Conservation (phyloP, 176 grass and related monocot species). For the Areca catechu region DNA sequence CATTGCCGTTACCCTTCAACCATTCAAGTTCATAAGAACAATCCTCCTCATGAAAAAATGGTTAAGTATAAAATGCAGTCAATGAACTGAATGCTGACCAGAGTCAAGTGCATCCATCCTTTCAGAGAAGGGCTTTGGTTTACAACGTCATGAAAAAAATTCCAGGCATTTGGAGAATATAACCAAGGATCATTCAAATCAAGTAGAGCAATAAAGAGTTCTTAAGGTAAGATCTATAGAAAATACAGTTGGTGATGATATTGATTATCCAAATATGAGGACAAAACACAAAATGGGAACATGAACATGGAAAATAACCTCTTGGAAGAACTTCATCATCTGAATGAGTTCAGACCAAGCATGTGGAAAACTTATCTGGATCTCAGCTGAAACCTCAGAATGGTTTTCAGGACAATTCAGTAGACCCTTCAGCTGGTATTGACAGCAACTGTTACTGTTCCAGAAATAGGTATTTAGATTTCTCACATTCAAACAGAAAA, state of each 20-base stretch:
- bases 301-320: conserved; percentile 6
- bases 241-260: background rate
- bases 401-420: conserved; percentile 9
- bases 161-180: background rate
- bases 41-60: too few species aligned
- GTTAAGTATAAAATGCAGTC: too few species aligned
- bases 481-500: background rate
- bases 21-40: too few species aligned
- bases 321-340: background rate
- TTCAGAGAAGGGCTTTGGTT: background rate
- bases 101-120: too few species aligned
- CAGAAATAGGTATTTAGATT: conserved; percentile 4
- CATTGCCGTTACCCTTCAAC: too few species aligned
- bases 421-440: conserved; percentile 12
- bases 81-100: too few species aligned
- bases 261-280: too few species aligned
- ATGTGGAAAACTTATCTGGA: conserved; percentile 1
- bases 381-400: conserved; percentile 19
- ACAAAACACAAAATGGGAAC: background rate
- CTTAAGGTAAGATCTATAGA: too few species aligned
- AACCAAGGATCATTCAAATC: background rate
- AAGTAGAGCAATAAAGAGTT: conserved; percentile 7
- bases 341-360: too few species aligned
- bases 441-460: conserved; percentile 18
- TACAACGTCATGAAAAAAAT: background rate